A percentile compares a stretch with the other conserved stretches of the same genome.
These are phyloP conservation scores for Kondoa malvinella DNA, from an alignment of 768 basidiomycete species.

Conservation along the genomic window DNA sequence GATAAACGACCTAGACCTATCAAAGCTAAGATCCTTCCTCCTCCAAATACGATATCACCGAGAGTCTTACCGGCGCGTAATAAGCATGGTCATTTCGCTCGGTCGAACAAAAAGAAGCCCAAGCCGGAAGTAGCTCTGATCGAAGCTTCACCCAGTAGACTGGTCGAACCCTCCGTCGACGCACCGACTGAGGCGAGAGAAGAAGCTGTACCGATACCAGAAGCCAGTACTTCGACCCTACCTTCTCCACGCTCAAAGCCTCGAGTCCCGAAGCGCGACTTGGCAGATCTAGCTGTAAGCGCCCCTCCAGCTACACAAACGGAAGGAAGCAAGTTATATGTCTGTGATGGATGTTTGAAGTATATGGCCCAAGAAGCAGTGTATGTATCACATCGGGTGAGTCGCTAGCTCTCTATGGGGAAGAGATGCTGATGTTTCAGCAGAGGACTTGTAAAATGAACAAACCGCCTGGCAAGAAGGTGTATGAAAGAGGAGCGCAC, in stretches of 20 bases:
- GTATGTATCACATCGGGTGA: constrained; percentile 51
- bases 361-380: constrained; percentile 62
- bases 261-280: constrained; percentile 5
- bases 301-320: neutral
- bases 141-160: neutral
- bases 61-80: neutral
- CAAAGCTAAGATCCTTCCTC: neutral
- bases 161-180: too few relatives aligned
- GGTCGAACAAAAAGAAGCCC: neutral
- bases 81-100: neutral
- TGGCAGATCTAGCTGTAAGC: neutral
- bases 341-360: constrained; percentile 90
- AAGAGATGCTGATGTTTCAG: neutral
- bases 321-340: constrained; percentile 41
- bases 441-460: constrained; percentile 52
- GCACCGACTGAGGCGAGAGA: too few relatives aligned
- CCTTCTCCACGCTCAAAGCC: neutral
- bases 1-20: neutral
- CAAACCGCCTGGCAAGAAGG: constrained; percentile 71
- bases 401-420: constrained; percentile 24
- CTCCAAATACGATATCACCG: neutral
- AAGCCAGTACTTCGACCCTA: neutral
- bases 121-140: neutral
- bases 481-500: constrained; percentile 76
- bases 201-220: too few relatives aligned